Evolutionary conservation across 148 eudicot species (phyloP).

Genomic region (Silene latifolia): DNA sequence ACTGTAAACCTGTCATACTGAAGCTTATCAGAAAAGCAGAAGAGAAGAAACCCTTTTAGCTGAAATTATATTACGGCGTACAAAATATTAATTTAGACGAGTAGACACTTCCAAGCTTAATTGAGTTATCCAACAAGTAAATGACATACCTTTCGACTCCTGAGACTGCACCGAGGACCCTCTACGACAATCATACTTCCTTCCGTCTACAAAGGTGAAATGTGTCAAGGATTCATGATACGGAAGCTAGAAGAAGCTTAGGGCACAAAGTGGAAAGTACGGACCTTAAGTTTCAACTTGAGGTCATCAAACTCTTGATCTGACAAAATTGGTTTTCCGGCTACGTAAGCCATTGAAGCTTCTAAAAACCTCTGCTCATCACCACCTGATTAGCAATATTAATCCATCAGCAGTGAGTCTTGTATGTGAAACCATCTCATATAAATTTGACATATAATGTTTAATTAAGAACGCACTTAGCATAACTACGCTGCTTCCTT

Average conservation of each 20-base stretch:
- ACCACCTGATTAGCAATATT: constrained; percentile 42
- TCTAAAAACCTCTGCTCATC: constrained; percentile 93
- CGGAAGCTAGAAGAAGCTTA: neutral
- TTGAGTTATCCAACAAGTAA: too few relatives aligned
- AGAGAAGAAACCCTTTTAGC: neutral
- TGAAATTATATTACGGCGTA: too few relatives aligned
- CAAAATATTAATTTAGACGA: too few relatives aligned
- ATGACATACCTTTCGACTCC: constrained; percentile 68
- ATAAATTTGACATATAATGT: neutral
- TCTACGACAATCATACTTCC: constrained; percentile 91
- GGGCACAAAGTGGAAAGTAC: neutral
- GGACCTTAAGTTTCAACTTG: constrained; percentile 79
- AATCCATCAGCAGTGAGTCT: constrained; percentile 3
- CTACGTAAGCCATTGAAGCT: constrained; percentile 95
- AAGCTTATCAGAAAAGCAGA: constrained; percentile 19
- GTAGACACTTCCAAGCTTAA: too few relatives aligned
- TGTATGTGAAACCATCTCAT: neutral
- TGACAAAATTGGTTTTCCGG: constrained; percentile 74
- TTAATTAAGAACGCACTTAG: constrained; percentile 48
- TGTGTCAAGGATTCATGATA: constrained; percentile 14
- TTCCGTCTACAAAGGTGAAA: constrained; percentile 39
- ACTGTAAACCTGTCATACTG: constrained; percentile 73
- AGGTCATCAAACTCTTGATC: constrained; percentile 75
- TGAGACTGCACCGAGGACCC: constrained; percentile 97
- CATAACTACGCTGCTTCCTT: constrained; percentile 99